phyloP scores from a whole-genome alignment of 2,329 filamentous ascomycete species.

The Lasiodiplodia hormozganensis region DNA sequence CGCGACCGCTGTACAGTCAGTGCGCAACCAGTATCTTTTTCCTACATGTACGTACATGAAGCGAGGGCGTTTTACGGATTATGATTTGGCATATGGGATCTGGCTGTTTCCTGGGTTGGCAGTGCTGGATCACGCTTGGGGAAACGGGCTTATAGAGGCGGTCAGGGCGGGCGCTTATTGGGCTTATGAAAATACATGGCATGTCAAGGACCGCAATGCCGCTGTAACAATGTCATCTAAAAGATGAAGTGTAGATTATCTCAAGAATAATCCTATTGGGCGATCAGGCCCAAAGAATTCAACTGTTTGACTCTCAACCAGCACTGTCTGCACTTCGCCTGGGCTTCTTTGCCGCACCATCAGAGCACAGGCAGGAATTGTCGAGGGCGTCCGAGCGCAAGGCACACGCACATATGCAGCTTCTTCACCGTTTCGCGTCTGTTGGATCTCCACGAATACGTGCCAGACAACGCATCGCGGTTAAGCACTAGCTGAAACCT shows the following conservation, averaged over 20 bases:
- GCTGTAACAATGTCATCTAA: constrained; percentile 4
- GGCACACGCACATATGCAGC: background rate
- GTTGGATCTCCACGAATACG: background rate
- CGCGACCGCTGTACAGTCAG: background rate
- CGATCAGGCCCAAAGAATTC: background rate
- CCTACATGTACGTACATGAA: constrained; percentile 3
- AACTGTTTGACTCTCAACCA: background rate
- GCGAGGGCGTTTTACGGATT: constrained; percentile 12
- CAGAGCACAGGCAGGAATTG: constrained; percentile 2
- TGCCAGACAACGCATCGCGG: constrained; percentile 23
- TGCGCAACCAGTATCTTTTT: background rate
- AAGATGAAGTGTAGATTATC: background rate
- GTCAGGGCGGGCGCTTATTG: background rate
- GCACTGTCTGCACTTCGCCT: background rate
- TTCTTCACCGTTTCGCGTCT: constrained; percentile 14
- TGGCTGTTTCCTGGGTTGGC: background rate
- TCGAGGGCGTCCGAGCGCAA: constrained; percentile 10
- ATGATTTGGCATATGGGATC: background rate
- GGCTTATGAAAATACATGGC: background rate
- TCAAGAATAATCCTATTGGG: background rate
- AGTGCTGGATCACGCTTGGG: constrained; percentile 22
- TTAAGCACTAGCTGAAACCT: constrained; percentile 21
- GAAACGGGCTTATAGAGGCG: background rate
- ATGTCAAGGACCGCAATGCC: background rate
- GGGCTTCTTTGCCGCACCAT: background rate